phyloP scores from a whole-genome alignment of 306 rosid genomes.

The Hippophae tibetana region DNA sequence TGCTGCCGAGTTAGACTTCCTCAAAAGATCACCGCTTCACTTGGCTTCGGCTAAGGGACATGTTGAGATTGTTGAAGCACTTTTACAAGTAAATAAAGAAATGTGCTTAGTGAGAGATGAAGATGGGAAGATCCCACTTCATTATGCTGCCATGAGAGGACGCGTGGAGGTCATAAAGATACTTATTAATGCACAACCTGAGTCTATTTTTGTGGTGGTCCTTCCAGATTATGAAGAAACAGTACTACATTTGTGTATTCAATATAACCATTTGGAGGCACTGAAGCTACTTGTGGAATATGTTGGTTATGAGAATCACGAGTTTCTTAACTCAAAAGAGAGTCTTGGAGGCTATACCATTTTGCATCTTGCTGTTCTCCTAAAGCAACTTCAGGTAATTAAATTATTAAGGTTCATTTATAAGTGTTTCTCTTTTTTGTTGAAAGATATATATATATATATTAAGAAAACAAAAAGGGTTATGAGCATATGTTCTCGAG shows the following conservation, averaged over 20 bases:
- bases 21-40: conserved; percentile 1
- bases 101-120: neutral
- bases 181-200: neutral
- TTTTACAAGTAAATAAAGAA: neutral
- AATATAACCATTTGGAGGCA: neutral
- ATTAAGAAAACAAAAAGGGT: no score
- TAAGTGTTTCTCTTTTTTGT: no score
- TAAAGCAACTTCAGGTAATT: neutral
- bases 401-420: no score
- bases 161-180: neutral
- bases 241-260: neutral
- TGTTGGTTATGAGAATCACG: neutral
- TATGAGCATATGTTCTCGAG: no score
- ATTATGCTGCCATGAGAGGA: conserved; percentile 6
- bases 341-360: neutral
- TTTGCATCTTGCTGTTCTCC: neutral
- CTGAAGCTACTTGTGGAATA: neutral
- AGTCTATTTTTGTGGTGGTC: neutral
- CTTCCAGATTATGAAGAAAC: neutral
- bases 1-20: conserved; percentile 1
- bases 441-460: no score
- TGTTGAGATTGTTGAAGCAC: neutral
- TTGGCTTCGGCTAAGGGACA: conserved; percentile 17
- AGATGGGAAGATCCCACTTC: conserved; percentile 6
- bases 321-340: neutral